Conservation (phyloP, 352 stramenopile species). For the Phytophthora europaea region DNA sequence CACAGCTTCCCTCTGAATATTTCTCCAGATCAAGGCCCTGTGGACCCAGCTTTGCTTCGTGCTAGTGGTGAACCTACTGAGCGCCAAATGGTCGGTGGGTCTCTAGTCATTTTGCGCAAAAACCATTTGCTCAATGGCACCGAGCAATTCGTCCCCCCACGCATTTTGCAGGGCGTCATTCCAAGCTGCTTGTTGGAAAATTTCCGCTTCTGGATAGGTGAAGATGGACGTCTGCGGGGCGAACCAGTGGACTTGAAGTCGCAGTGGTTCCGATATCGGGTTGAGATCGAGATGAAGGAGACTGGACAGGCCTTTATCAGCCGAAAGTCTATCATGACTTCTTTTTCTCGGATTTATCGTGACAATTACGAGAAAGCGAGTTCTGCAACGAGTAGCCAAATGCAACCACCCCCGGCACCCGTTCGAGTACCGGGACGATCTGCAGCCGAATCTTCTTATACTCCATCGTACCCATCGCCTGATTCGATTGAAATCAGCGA, state of each 20-base stretch:
- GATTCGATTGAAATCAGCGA: constrained; percentile 59
- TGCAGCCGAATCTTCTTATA: constrained; percentile 10
- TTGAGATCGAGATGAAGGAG: constrained; percentile 74
- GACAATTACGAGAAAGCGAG: constrained; percentile 33
- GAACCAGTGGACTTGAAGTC: constrained; percentile 92
- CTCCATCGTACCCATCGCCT: constrained; percentile 11
- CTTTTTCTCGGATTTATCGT: constrained; percentile 68
- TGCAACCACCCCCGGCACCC: constrained; percentile 61
- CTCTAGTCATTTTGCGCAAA: constrained; percentile 92
- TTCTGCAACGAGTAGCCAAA: constrained; percentile 24
- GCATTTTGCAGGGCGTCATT: constrained; percentile 95
- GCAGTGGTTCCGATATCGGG: constrained; percentile 90
- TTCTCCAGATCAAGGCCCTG: constrained; percentile 64
- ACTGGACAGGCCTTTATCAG: constrained; percentile 59
- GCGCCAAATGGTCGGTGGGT: constrained; percentile 70
- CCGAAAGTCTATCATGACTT: constrained; percentile 73
- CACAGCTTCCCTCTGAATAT: constrained; percentile 91
- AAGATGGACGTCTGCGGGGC: constrained; percentile 95
- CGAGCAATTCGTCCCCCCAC: constrained; percentile 92
- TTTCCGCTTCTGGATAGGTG: constrained; percentile 98
- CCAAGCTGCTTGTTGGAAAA: constrained; percentile 95
- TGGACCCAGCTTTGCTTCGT: constrained; percentile 68
- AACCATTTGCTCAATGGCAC: constrained; percentile 73
- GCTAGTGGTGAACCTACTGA: constrained; percentile 77
- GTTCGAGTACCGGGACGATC: constrained; percentile 14